phyloP scores from a whole-genome alignment of 1,284 basidiomycete genomes.

The Tylopilus sp. region DNA sequence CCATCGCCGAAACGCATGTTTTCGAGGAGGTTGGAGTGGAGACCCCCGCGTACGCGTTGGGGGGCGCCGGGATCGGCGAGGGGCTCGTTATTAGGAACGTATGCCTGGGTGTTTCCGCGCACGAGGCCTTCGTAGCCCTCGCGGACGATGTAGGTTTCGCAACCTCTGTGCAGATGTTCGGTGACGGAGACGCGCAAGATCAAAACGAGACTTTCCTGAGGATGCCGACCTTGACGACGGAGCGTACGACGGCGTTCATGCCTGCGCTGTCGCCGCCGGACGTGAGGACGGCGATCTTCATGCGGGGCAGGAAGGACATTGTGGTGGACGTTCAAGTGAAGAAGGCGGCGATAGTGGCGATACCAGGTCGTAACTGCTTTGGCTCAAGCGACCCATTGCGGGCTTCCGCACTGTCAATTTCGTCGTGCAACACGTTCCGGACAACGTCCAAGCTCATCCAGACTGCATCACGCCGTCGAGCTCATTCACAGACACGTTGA shows the following conservation, averaged over 20 bases:
- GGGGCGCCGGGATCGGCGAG: slow-evolving; percentile 34
- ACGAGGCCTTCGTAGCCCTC: slow-evolving; percentile 98
- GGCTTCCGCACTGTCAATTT: not conserved
- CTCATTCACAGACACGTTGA: not conserved
- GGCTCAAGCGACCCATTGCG: not conserved
- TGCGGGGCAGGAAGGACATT: slow-evolving; percentile 41
- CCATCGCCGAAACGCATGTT: slow-evolving; percentile 94
- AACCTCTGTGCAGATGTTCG: slow-evolving; percentile 70
- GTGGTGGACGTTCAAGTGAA: slow-evolving; percentile 1
- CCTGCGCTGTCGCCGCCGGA: slow-evolving; percentile 98
- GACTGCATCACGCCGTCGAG: slow-evolving; percentile 4
- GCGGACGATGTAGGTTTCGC: slow-evolving; percentile 93
- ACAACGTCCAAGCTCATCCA: slow-evolving; percentile 1
- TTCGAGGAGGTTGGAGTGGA: slow-evolving; percentile 59
- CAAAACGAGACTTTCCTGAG: slow-evolving; percentile 69
- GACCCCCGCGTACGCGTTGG: slow-evolving; percentile 30
- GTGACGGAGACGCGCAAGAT: not conserved
- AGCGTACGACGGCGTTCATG: slow-evolving; percentile 95
- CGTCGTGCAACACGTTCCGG: not conserved
- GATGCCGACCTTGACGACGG: slow-evolving; percentile 91
- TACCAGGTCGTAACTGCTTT: not conserved
- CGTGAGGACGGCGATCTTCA: slow-evolving; percentile 94
- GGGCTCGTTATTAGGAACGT: slow-evolving; percentile 26
- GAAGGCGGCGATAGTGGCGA: slow-evolving; percentile 13
- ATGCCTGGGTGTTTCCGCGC: slow-evolving; percentile 68